Conservation (phyloP, 495 filamentous ascomycete genomes). For the Peziza echinospora region DNA sequence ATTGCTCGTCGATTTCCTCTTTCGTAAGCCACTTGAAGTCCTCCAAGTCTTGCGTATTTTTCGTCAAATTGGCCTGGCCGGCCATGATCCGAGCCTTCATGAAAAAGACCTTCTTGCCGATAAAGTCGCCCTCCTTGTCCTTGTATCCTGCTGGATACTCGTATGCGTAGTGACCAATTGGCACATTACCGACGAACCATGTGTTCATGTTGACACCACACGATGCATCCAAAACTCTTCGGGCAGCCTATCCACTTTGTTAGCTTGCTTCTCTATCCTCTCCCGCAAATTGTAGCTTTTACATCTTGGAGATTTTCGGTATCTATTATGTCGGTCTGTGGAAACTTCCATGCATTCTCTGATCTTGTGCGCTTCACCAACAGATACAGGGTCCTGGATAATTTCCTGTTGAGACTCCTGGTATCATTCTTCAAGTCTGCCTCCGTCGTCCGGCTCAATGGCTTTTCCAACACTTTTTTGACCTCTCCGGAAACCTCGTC, state of each 20-base stretch:
- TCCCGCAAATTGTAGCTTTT: too few relatives aligned
- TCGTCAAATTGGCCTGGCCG: conserved; percentile 64
- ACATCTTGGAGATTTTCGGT: conserved; percentile 67
- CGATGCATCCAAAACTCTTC: conserved; percentile 49
- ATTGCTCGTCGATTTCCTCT: conserved; percentile 53
- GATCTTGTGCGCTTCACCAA: conserved; percentile 46
- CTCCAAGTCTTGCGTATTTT: conserved; percentile 45
- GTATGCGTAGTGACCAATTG: conserved; percentile 54
- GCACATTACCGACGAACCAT: conserved; percentile 84
- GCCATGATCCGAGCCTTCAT: conserved; percentile 90
- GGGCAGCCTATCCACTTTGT: conserved; percentile 46
- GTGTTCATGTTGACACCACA: conserved; percentile 96
- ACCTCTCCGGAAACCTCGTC: conserved; percentile 29
- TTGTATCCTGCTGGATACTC: conserved; percentile 23
- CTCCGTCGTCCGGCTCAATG: conserved; percentile 48
- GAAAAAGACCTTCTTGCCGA: conserved; percentile 76
- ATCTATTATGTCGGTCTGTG: conserved; percentile 37
- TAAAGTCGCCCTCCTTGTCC: conserved; percentile 8
- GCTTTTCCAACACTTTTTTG: conserved; percentile 34
- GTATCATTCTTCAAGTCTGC: conserved; percentile 56
- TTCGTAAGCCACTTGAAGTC: conserved; percentile 87
- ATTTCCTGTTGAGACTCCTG: conserved; percentile 50
- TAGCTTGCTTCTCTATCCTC: background rate
- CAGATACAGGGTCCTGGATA: conserved; percentile 68
- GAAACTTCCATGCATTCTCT: conserved; percentile 46